Base-by-base conservation (phyloP, 1,284 basidiomycete genomes). In the Singerocomus inundabilis region DNA sequence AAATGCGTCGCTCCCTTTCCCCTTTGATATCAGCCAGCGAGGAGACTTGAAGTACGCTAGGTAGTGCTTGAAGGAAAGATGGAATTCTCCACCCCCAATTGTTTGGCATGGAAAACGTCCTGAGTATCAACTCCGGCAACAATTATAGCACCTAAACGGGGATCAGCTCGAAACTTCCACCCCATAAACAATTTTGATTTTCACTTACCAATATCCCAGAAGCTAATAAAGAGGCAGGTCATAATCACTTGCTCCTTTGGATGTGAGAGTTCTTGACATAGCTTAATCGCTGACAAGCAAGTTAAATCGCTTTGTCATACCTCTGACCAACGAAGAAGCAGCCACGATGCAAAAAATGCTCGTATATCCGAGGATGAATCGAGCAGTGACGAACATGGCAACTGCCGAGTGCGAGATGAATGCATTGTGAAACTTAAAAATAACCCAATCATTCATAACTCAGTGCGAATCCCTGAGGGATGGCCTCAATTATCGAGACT, bases 31-130 rank as follows among this genome's bases (percentile, higher is more conserved):
- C 13, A 32, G 31, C 31, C 31, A 32, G 15, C 31, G 31, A 8
- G 31, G 31, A n/a, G 31, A 32, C 15, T 32, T 34, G 43, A 28
- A 44, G 43, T 24, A 44, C n/a, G 21, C 32, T 44, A 18, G 43
- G 43, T 0, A 75, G 55, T 26, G 73, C 63, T 62, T 85, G 82
- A 7, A 84, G 26, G 2, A 59, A 24, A 2, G 51, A 55, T 26
- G 57, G 58, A n/a, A n/a, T n/a, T n/a, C n/a, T n/a, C n/a, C n/a
- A n/a, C n/a, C n/a, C n/a, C n/a, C n/a, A n/a, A n/a, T 77, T 70
- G 46, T 57, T 74, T 1, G 53, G 49, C 67, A 81, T 78, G 3
- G 63, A 44, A 63, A 78, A 80, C 12, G 31, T 32, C 31, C 8
- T 7, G 3, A 31, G 30, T 11, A 13, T 31, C 12, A 31, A n/a